Conservation (phyloP, 108 stramenopile genomes). For the Cyclotella choctawhatcheeana region DNA sequence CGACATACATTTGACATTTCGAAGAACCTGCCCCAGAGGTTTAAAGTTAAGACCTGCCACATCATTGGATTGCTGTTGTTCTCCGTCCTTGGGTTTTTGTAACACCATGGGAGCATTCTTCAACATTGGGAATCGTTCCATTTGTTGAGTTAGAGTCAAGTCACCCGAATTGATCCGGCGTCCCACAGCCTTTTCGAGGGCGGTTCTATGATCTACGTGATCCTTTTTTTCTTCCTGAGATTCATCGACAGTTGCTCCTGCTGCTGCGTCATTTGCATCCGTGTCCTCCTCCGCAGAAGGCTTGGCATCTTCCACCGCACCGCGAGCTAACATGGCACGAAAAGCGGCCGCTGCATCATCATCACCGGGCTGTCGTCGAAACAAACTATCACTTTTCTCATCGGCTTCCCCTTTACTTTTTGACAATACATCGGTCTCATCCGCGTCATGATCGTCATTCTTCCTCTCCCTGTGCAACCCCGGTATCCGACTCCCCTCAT, state of each 20-base stretch:
- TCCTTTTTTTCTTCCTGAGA: constrained; percentile 18
- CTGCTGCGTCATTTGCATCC: too few species aligned
- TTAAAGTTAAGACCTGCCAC: constrained; percentile 72
- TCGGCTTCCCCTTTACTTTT: constrained; percentile 21
- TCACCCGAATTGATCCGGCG: constrained; percentile 56
- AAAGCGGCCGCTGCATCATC: constrained; percentile 87
- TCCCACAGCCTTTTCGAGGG: constrained; percentile 82
- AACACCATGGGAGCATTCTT: constrained; percentile 81
- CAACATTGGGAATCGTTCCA: constrained; percentile 81
- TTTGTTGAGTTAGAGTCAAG: constrained; percentile 72
- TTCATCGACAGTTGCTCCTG: constrained; percentile 14
- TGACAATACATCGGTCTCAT: constrained; percentile 3
- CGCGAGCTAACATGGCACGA: constrained; percentile 72
- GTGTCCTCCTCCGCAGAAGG: constrained; percentile 5
- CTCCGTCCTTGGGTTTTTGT: constrained; percentile 36
- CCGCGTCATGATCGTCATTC: background rate
- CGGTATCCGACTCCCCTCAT: constrained; percentile 66
- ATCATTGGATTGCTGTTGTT: constrained; percentile 46
- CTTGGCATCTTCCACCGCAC: constrained; percentile 10
- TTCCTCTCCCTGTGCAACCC: constrained; percentile 50
- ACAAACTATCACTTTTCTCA: background rate
- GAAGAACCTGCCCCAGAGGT: constrained; percentile 76
- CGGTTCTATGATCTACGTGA: constrained; percentile 37
- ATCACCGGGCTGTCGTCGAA: constrained; percentile 68
- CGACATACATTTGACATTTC: constrained; percentile 79